A percentile compares a stretch with the other conserved stretches of the same genome.
phyloP scores from a whole-genome alignment of 2,329 filamentous ascomycete genomes.

The Apiospora malaysiana region DNA sequence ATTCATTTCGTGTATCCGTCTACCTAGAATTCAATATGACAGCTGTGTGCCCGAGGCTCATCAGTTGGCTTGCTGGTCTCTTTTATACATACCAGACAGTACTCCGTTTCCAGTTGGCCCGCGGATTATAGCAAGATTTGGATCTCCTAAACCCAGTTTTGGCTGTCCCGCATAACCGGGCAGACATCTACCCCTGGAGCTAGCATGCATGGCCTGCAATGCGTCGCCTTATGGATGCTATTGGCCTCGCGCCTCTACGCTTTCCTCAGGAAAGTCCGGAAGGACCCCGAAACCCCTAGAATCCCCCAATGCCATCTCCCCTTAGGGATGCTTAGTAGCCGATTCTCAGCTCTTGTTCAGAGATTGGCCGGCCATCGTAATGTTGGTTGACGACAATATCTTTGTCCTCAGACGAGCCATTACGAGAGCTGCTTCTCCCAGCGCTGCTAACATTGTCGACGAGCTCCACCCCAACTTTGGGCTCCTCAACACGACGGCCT shows the following conservation, averaged over 20 bases:
- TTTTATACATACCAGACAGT: not conserved
- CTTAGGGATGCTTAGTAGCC: not conserved
- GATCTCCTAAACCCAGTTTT: not conserved
- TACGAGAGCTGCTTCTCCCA: conserved; percentile 21
- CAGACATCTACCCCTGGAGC: not conserved
- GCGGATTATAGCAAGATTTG: not conserved
- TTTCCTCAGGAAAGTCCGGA: not conserved
- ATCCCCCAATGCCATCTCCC: not conserved
- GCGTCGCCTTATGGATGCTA: not conserved
- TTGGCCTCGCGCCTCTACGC: not conserved
- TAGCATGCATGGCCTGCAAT: conserved; percentile 2
- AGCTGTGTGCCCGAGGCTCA: not conserved
- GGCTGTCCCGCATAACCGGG: not conserved
- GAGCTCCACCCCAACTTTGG: conserved; percentile 39
- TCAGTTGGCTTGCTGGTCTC: not conserved
- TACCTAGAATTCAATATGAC: conserved; percentile 3
- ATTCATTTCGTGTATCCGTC: conserved; percentile 1
- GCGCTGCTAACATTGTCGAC: conserved; percentile 33
- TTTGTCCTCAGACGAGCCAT: conserved; percentile 21
- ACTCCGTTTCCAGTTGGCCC: conserved; percentile 3
- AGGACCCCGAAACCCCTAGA: no score
- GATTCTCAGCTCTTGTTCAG: conserved; percentile 13
- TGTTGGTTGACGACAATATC: conserved; percentile 13
- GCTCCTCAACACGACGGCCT: conserved; percentile 26
- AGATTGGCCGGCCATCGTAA: conserved; percentile 5